Evolutionary conservation across 1,139 yeast genomes (phyloP).

Genomic region (Taphrina flavorubra): DNA sequence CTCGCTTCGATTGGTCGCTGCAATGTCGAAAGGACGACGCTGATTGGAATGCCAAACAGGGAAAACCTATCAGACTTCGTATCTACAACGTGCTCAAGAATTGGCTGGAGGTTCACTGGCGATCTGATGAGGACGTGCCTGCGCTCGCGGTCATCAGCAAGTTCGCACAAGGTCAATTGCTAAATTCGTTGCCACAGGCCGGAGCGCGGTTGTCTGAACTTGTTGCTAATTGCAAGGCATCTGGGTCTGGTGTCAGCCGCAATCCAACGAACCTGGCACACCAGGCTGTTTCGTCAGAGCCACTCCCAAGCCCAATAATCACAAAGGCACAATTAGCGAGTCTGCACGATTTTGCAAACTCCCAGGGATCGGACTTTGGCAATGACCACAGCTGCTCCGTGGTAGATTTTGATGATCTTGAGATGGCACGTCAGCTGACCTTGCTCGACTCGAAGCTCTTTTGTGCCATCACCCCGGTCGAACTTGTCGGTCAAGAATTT

Average conservation of each 20-base stretch:
- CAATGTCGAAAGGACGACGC: constrained; percentile 8
- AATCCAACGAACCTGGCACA: constrained; percentile 27
- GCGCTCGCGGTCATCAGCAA: constrained; percentile 45
- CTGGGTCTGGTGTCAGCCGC: neutral
- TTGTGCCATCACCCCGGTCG: constrained; percentile 70
- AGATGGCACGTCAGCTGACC: constrained; percentile 83
- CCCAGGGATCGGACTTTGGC: neutral
- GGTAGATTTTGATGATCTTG: constrained; percentile 73
- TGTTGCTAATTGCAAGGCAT: neutral
- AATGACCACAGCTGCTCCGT: constrained; percentile 49
- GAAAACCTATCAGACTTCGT: constrained; percentile 66
- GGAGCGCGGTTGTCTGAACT: constrained; percentile 52
- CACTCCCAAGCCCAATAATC: constrained; percentile 46
- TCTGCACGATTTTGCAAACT: constrained; percentile 34
- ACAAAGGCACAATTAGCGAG: constrained; percentile 43
- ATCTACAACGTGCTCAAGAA: constrained; percentile 74
- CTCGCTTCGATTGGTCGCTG: constrained; percentile 60
- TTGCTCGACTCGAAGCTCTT: constrained; percentile 76
- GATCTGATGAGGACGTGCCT: constrained; percentile 60
- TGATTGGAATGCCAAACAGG: constrained; percentile 43
- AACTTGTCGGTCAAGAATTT: constrained; percentile 65
- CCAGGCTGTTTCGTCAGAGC: constrained; percentile 40
- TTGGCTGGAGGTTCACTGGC: constrained; percentile 80
- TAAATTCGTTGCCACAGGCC: constrained; percentile 65
- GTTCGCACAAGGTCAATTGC: constrained; percentile 54